Evolutionary conservation across 192 early-diverging fungal species (phyloP), one percentile per base, ranked within the genome.

Genomic region (Rhizophagus clarus): DNA sequence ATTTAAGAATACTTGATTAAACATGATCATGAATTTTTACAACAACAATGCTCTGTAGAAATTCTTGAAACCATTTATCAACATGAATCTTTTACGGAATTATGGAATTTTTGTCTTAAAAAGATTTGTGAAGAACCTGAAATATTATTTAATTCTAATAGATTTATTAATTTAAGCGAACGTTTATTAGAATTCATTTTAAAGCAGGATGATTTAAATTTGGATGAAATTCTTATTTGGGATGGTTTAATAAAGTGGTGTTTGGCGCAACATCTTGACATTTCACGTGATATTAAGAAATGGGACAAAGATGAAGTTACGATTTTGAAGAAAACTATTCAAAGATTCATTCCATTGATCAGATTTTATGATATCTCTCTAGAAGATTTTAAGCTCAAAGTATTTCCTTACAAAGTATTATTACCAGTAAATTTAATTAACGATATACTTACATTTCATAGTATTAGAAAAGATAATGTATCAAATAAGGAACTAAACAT

Each of bases 181-280:
- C 5, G 4, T 56, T 22, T 56, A 22, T 56, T 56, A 7, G 51
- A 56, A 56, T 22, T 56, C 6, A 3, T 56, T 22, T 22, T 56
- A 5, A 37, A 45, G 17, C 26, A 14, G 1, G 51, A 56, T 56
- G 20, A 22, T 56, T 56, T 56, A 56, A 7, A 22, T 22, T 22
- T 56, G n/a, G 17, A 22, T 22, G 51, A 56, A 22, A 22, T 56
- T 56, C 17, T 20, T 6, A 56, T 56, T 22, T 56, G 51, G 51
- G 17, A 56, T 22, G 17, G 17, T 56, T 56, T 73, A 45, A 26
- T 73, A 8, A 73, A 73, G n/a, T 73, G 71, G 71, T n/a, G 14
- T 22, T 22, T 56, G 4, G 71, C n/a, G 2, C 32, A 47, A 47
- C 11, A 31, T 17, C 7, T 1, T 3, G 3, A 11, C 3, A 4